These are phyloP conservation scores for Calycina marina DNA, from an alignment of 2,329 filamentous ascomycete species.

Conservation along the genomic window DNA sequence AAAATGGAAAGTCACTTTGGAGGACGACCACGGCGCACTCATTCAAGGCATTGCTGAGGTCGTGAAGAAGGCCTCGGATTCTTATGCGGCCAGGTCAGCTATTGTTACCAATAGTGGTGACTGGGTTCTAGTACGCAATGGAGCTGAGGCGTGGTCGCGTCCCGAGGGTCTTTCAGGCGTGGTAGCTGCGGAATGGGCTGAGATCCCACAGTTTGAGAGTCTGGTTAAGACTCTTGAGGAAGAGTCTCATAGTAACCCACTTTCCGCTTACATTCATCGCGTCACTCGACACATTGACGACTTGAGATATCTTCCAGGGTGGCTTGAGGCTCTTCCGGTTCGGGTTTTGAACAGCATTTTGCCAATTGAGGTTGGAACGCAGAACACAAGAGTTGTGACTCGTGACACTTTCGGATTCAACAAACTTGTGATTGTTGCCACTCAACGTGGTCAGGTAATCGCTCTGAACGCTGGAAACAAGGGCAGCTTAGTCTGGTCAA, in stretches of 20 bases:
- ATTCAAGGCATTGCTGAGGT: slow-evolving; percentile 70
- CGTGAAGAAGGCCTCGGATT: slow-evolving; percentile 49
- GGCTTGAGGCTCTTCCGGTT: slow-evolving; percentile 52
- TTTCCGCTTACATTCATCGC: slow-evolving; percentile 77
- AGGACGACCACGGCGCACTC: slow-evolving; percentile 29
- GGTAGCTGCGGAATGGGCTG: slow-evolving; percentile 68
- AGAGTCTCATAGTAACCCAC: slow-evolving; percentile 69
- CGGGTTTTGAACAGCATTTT: slow-evolving; percentile 48
- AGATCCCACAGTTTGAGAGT: slow-evolving; percentile 57
- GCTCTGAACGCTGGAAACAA: slow-evolving; percentile 64
- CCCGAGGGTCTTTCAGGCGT: slow-evolving; percentile 69
- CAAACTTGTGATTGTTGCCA: slow-evolving; percentile 71
- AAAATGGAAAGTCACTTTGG: slow-evolving; percentile 49
- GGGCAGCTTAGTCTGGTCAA: slow-evolving; percentile 64
- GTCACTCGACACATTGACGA: slow-evolving; percentile 70
- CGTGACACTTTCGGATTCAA: slow-evolving; percentile 77
- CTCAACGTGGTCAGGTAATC: slow-evolving; percentile 63
- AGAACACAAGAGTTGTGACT: slow-evolving; percentile 32
- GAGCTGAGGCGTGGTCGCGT: slow-evolving; percentile 64
- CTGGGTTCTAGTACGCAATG: slow-evolving; percentile 75
- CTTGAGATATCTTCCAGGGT: slow-evolving; percentile 60
- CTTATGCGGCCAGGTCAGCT: slow-evolving; percentile 67
- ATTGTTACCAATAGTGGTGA: slow-evolving; percentile 53
- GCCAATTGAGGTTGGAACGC: slow-evolving; percentile 35
- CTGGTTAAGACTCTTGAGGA: slow-evolving; percentile 70